phyloP scores from a whole-genome alignment of 768 basidiomycete genomes.

The Leccinum truebloodii region DNA sequence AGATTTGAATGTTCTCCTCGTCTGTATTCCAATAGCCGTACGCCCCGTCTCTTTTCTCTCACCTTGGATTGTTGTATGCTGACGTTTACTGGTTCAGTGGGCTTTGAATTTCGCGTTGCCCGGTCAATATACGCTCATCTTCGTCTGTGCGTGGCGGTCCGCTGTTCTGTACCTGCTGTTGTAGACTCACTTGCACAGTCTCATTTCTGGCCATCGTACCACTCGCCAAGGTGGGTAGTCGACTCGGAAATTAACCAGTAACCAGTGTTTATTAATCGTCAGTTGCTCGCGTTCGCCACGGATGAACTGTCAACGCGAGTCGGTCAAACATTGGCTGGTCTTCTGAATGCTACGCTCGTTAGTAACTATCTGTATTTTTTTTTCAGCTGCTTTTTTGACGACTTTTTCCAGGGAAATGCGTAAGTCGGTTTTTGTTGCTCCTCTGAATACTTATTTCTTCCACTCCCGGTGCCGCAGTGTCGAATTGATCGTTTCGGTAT shows the following conservation, averaged over 20 bases:
- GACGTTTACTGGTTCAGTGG: conserved; percentile 51
- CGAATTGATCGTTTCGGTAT: conserved; percentile 70
- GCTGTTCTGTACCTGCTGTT: neutral
- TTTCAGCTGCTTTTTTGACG: neutral
- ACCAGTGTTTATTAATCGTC: conserved; percentile 5
- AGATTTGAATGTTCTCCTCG: conserved; percentile 73
- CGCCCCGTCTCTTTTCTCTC: conserved; percentile 21
- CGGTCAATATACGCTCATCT: conserved; percentile 58
- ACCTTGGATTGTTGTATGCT: neutral
- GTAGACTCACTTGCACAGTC: conserved; percentile 41
- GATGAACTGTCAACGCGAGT: conserved; percentile 82
- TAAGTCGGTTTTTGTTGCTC: conserved; percentile 11
- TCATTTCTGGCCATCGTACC: conserved; percentile 84
- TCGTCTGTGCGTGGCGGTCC: conserved; percentile 59
- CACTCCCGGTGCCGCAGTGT: conserved; percentile 34
- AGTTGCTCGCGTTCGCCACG: conserved; percentile 83
- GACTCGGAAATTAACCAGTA: neutral
- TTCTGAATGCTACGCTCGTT: conserved; percentile 84
- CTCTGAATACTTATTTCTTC: neutral
- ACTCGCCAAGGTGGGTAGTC: conserved; percentile 62
- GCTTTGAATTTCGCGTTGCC: conserved; percentile 63
- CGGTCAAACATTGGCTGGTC: conserved; percentile 80
- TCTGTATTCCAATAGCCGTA: conserved; percentile 72
- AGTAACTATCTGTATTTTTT: conserved; percentile 18
- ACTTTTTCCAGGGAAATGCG: conserved; percentile 31